These are phyloP conservation scores for Garcia nutans DNA, from an alignment of 345 rosid species.

Conservation along the genomic window DNA sequence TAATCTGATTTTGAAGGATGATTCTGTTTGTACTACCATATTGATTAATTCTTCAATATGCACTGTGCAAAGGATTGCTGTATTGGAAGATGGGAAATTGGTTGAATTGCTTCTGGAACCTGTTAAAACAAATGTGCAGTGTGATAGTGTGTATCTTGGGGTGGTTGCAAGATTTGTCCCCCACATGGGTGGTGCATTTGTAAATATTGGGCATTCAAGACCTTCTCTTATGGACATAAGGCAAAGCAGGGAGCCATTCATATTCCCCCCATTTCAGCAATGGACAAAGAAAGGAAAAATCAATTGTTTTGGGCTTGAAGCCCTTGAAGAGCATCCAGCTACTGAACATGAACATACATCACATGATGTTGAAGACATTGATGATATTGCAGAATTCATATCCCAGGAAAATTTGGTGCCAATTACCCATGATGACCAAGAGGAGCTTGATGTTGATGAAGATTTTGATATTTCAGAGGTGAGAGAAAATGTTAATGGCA, in stretches of 20 bases:
- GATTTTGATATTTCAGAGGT: constrained; percentile 60
- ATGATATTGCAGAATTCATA: constrained; percentile 52
- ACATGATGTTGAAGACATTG: constrained; percentile 43
- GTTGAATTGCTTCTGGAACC: constrained; percentile 93
- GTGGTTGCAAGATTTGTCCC: constrained; percentile 83
- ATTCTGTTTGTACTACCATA: constrained; percentile 57
- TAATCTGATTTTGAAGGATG: constrained; percentile 37
- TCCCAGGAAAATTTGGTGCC: constrained; percentile 40
- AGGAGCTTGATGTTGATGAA: constrained; percentile 66
- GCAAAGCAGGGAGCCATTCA: constrained; percentile 72
- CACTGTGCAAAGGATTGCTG: constrained; percentile 95
- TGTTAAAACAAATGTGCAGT: constrained; percentile 79
- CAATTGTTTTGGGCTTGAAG: constrained; percentile 36
- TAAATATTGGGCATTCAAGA: constrained; percentile 77
- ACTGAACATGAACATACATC: constrained; percentile 29
- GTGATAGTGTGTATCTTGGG: constrained; percentile 92
- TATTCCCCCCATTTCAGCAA: constrained; percentile 80
- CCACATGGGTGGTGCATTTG: constrained; percentile 98
- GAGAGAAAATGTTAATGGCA: constrained; percentile 54
- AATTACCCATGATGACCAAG: constrained; percentile 43
- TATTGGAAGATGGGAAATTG: constrained; percentile 79
- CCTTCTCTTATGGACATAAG: constrained; percentile 88
- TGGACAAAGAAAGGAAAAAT: constrained; percentile 44
- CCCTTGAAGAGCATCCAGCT: constrained; percentile 39
- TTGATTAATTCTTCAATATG: constrained; percentile 87